Evolutionary conservation across 306 rosid genomes (phyloP).

Genomic region (Cajanus cajan): DNA sequence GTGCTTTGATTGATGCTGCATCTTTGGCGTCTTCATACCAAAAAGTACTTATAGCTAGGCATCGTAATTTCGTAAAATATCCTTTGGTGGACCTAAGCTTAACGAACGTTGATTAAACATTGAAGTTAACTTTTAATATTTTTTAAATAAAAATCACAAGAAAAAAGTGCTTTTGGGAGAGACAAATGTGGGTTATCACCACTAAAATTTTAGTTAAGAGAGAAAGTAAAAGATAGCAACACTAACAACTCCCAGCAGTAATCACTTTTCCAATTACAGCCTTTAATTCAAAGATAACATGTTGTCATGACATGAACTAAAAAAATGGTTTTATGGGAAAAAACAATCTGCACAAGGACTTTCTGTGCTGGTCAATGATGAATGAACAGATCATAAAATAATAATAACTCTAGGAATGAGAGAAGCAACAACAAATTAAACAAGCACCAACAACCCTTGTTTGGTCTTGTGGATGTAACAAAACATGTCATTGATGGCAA

Average conservation of each 20-base stretch:
- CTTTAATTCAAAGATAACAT: neutral
- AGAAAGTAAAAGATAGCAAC: neutral
- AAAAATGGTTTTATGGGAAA: neutral
- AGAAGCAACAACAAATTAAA: conserved; percentile 15
- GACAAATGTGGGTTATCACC: conserved; percentile 9
- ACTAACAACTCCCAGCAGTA: neutral
- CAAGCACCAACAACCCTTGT: conserved; percentile 10
- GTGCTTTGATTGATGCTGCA: neutral
- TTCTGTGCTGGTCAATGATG: conserved; percentile 20
- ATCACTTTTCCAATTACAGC: conserved; percentile 3
- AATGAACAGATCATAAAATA: conserved; percentile 12
- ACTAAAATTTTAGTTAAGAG: neutral
- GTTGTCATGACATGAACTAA: neutral
- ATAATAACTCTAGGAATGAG: neutral
- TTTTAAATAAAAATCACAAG: neutral
- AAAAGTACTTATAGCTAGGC: neutral
- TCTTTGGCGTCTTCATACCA: neutral
- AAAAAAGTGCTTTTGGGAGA: conserved; percentile 9
- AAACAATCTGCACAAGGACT: conserved; percentile 18
- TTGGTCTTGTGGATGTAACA: conserved; percentile 13
- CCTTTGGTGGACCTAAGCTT: neutral
- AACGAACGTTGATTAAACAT: conserved; percentile 2
- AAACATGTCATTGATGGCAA: conserved; percentile 17
- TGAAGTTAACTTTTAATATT: neutral
- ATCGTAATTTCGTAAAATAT: neutral